Conservation (phyloP, 805 yeast species). For the Wickerhamiella spandovensis region DNA sequence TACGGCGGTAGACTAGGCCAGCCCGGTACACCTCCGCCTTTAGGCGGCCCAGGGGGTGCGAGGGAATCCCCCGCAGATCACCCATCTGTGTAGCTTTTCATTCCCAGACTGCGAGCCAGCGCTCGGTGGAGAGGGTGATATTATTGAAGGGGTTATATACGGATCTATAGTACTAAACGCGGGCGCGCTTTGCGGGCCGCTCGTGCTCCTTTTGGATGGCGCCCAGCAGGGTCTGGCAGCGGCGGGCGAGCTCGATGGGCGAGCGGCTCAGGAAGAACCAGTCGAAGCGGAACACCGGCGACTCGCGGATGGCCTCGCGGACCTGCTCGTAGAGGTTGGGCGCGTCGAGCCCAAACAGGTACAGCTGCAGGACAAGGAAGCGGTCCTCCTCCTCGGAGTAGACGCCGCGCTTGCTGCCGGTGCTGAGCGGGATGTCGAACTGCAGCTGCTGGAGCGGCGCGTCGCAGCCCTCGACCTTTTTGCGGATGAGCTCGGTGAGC, state of each 20-base stretch:
- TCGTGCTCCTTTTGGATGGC: slow-evolving; percentile 55
- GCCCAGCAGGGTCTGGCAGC: slow-evolving; percentile 66
- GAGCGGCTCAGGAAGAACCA: slow-evolving; percentile 75
- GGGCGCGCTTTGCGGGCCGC: not conserved
- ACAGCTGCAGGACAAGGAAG: slow-evolving; percentile 65
- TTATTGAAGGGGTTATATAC: no score
- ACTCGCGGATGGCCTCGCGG: slow-evolving; percentile 56
- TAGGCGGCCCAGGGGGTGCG: no score
- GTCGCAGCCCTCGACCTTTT: slow-evolving; percentile 54
- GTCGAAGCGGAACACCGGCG: slow-evolving; percentile 74
- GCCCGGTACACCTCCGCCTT: no score
- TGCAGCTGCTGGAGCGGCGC: slow-evolving; percentile 71
- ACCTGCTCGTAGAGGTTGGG: slow-evolving; percentile 69
- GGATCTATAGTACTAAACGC: no score
- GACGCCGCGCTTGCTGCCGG: slow-evolving; percentile 47
- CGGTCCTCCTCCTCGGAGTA: slow-evolving; percentile 87
- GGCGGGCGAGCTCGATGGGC: slow-evolving; percentile 61
- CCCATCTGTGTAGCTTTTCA: no score
- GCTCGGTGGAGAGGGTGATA: no score
- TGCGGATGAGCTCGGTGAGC: slow-evolving; percentile 68
- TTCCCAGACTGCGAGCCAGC: no score
- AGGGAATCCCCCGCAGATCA: no score
- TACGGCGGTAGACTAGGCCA: no score
- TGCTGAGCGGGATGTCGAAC: slow-evolving; percentile 48
- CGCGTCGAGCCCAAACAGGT: slow-evolving; percentile 67